Percentiles rank a stretch among this genome's conserved stretches.
These are phyloP conservation scores for Exophiala bonariae DNA, from an alignment of 2,329 filamentous ascomycete genomes.

Conservation along the genomic window DNA sequence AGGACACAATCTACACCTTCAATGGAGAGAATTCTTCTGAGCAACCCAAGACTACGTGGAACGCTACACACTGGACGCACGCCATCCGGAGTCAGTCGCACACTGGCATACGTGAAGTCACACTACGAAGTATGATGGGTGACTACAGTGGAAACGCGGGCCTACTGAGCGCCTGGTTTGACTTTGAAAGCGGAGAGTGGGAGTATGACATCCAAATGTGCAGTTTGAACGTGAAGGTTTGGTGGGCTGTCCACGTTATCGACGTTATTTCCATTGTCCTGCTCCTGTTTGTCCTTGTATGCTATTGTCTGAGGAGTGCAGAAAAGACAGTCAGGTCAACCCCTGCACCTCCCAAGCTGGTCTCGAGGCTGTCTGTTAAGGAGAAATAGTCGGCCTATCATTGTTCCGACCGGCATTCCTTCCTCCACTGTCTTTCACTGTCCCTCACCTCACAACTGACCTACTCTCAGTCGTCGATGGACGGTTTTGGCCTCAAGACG, in stretches of 20 bases:
- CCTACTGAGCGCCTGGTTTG: slow-evolving; percentile 86
- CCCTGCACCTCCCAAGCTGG: too few relatives aligned
- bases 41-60: slow-evolving; percentile 27
- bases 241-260: slow-evolving; percentile 86
- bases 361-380: too few relatives aligned
- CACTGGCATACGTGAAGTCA: slow-evolving; percentile 80
- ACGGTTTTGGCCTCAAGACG: too few relatives aligned
- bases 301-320: too few relatives aligned
- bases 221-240: slow-evolving; percentile 78
- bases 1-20: slow-evolving; percentile 6
- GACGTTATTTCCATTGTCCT: slow-evolving; percentile 55
- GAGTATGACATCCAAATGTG: slow-evolving; percentile 78
- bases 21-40: slow-evolving; percentile 31
- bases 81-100: slow-evolving; percentile 12
- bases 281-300: not conserved
- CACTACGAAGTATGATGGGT: slow-evolving; percentile 98
- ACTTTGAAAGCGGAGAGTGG: slow-evolving; percentile 72
- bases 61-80: slow-evolving; percentile 9
- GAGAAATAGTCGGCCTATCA: too few relatives aligned
- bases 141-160: slow-evolving; percentile 91
- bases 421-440: too few relatives aligned
- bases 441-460: too few relatives aligned
- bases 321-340: too few relatives aligned
- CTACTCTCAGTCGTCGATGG: too few relatives aligned
- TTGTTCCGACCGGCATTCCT: too few relatives aligned